These are phyloP conservation scores for Phaffomyces opuntiae DNA, from an alignment of 805 yeast genomes.

Conservation along the genomic window DNA sequence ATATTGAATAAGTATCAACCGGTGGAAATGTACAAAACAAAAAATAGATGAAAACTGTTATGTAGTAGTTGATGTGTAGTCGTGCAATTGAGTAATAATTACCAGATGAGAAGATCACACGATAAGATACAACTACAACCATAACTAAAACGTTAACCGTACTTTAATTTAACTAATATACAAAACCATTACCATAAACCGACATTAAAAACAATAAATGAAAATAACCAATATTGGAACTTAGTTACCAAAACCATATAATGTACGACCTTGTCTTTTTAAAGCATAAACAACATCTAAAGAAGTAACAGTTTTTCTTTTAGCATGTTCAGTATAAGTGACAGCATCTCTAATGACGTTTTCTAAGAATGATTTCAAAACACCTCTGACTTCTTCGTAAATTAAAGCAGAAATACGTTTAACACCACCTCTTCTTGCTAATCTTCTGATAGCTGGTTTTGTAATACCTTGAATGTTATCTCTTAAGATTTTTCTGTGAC, in stretches of 20 bases:
- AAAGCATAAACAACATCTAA: slow-evolving; percentile 98
- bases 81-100: too few species aligned
- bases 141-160: slow-evolving; percentile 5
- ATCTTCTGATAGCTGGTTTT: slow-evolving; percentile 99
- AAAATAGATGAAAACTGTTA: too few species aligned
- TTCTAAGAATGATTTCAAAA: slow-evolving; percentile 91
- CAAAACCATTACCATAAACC: slow-evolving; percentile 13
- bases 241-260: slow-evolving; percentile 99
- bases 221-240: neutral
- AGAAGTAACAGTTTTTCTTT: slow-evolving; percentile 99
- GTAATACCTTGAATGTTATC: slow-evolving; percentile 99
- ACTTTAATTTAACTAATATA: slow-evolving; percentile 9
- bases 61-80: too few species aligned
- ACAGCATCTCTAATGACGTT: slow-evolving; percentile 98
- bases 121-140: neutral
- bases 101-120: too few species aligned
- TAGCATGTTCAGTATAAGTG: slow-evolving; percentile 99
- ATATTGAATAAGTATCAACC: too few species aligned
- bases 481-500: slow-evolving; percentile 99
- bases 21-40: too few species aligned
- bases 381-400: slow-evolving; percentile 98
- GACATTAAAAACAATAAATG: slow-evolving; percentile 12
- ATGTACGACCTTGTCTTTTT: slow-evolving; percentile 99
- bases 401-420: slow-evolving; percentile 98
- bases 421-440: slow-evolving; percentile 99